Conservation (phyloP, 768 basidiomycete species). For the Mycena capillaripes region DNA sequence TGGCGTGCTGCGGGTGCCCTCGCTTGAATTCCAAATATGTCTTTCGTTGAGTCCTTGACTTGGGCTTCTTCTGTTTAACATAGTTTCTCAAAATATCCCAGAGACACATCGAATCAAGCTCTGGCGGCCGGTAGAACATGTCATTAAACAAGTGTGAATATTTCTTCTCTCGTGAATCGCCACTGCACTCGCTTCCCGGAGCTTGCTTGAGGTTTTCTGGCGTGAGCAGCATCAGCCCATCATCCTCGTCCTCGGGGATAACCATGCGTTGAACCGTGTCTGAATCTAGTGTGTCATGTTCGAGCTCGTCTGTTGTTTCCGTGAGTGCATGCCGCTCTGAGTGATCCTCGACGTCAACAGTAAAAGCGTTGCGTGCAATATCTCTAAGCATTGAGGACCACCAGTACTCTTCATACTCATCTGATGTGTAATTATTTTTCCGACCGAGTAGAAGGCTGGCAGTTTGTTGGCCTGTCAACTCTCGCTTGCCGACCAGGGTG, state of each 20-base stretch:
- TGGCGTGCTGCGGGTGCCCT: too few relatives aligned
- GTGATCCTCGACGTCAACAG: constrained; percentile 5
- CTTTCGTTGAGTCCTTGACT: too few relatives aligned
- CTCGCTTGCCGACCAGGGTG: constrained; percentile 18
- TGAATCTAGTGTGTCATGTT: neutral
- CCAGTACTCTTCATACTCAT: too few relatives aligned
- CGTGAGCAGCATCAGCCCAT: neutral
- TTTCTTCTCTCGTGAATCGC: neutral
- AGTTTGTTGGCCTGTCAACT: constrained; percentile 14
- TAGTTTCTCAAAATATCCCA: constrained; percentile 24
- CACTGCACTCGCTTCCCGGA: neutral
- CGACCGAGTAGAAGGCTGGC: constrained; percentile 8
- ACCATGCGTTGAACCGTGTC: neutral
- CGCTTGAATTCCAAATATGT: too few relatives aligned
- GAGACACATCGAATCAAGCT: neutral
- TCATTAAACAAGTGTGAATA: constrained; percentile 20
- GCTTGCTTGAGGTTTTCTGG: neutral
- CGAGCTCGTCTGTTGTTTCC: neutral
- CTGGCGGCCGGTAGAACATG: constrained; percentile 18
- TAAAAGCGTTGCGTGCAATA: constrained; percentile 35
- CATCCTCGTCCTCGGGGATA: constrained; percentile 17
- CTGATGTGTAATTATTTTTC: too few relatives aligned
- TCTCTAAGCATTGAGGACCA: constrained; percentile 22
- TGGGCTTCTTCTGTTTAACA: too few relatives aligned
- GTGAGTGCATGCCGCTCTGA: neutral